Base-by-base conservation (phyloP, 306 rosid genomes). In the Acacia acuminata region DNA sequence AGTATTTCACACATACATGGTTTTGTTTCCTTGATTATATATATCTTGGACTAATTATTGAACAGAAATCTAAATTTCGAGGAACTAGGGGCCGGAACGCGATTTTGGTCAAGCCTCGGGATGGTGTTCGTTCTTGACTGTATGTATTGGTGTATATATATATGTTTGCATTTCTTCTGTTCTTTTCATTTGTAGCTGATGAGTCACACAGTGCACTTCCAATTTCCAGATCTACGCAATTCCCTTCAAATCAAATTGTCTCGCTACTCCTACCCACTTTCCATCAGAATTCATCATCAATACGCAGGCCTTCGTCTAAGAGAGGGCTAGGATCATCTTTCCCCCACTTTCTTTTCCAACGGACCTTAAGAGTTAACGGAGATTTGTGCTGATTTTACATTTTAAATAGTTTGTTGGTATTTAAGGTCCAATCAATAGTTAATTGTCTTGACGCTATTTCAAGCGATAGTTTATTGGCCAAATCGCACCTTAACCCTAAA, bases 221-320 rank as follows among this genome's bases (percentile, higher is more conserved):
- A 67, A 22, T 58, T 78, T 50, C 74, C 75, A 78, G 76, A 78
- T 78, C 75, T 66, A n/a, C 15, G 32, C 24, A 7, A 4, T 48
- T 20, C 42, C 0, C 20, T 64, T 7, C 30, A 7, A 30, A 64
- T 64, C 9, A 11, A 30, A 30, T 64, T 15, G 19, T 64, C 16
- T n/a, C 69, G 14, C 15, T 13, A 11, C 30, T 51, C 50, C 50
- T 38, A 8, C 40, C 79, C 42, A 76, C 17, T 76, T 24, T 40
- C 43, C 25, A 38, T 60, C 14, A 20, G 9, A 30, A 51, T 34
- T 51, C 27, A 8, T 50, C 10, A 8, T 50, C 17, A 2, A 73
- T 40, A 38, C 38, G 38, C 19, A 27, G 63, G 36, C 55, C 25
- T 19, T 48, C 16, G 38, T 30, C 42, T 4, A 3, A 30, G 32